These are phyloP conservation scores for Globisporangium barbulae DNA, from an alignment of 352 stramenopile genomes.

Conservation along the genomic window DNA sequence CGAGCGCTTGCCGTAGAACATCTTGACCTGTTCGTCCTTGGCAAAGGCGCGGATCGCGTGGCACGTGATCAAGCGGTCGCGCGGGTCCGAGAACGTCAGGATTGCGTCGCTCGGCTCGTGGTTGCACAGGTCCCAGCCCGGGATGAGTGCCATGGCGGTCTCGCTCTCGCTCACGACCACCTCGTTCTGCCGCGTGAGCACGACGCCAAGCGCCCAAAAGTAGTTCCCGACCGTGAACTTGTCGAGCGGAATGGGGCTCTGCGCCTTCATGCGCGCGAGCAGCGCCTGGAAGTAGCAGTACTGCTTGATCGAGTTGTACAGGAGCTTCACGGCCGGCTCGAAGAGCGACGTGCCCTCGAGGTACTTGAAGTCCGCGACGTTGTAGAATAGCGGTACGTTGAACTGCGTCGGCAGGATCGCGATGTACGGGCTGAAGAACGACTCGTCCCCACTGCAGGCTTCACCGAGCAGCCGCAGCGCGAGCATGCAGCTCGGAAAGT, in stretches of 20 bases:
- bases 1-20: slow-evolving; percentile 60
- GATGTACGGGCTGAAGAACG: slow-evolving; percentile 45
- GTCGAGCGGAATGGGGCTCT: slow-evolving; percentile 24
- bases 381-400: slow-evolving; percentile 49
- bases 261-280: slow-evolving; percentile 20
- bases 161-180: slow-evolving; percentile 24
- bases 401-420: slow-evolving; percentile 39
- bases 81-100: slow-evolving; percentile 40
- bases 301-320: slow-evolving; percentile 64
- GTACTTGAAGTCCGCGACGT: slow-evolving; percentile 35
- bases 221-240: slow-evolving; percentile 52
- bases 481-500: slow-evolving; percentile 40
- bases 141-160: slow-evolving; percentile 45
- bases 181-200: slow-evolving; percentile 63
- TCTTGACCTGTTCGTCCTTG: slow-evolving; percentile 38
- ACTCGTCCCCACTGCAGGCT: slow-evolving; percentile 18
- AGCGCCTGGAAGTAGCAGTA: slow-evolving; percentile 45
- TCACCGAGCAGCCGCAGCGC: slow-evolving; percentile 42
- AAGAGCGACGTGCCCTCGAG: slow-evolving; percentile 39
- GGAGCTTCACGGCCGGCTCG: slow-evolving; percentile 34
- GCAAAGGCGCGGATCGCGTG: slow-evolving; percentile 37
- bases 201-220: slow-evolving; percentile 52
- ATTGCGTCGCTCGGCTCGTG: slow-evolving; percentile 43
- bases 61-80: slow-evolving; percentile 29
- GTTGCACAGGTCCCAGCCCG: slow-evolving; percentile 66